Evolutionary conservation across 495 filamentous ascomycete genomes (phyloP), one percentile per base, ranked within the genome.

Genomic region (Terfezia claveryi): DNA sequence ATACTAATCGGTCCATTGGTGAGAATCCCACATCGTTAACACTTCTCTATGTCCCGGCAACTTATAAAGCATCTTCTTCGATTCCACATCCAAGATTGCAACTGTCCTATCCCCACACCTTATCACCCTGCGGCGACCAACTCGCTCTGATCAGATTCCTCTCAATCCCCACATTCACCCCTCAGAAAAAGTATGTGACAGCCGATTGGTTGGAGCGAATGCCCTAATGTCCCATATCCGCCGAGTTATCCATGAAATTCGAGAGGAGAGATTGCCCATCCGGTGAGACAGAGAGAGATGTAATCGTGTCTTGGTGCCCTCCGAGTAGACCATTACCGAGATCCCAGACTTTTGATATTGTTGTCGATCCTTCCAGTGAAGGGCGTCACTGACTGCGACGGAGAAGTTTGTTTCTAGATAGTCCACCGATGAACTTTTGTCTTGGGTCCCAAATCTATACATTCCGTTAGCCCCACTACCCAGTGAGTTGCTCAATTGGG

Each of bases 351-450:
- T n/a, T 92, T 87, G 65, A 99, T 93, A 56, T 92, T 87, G 60
- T 95, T 94, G 66, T 96, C 91, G 55, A 99, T 95, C 10, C 87
- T 83, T 38, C 91, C 91, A 16, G 82, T 87, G 66, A 87, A 99
- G 8, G 16, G 87, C 85, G 68, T 94, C 88, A 5, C 87, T 81
- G 8, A 95, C 68, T 4, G 89, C 86, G 0, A 96, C 80, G 0
- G 92, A 91, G 52, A 93, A 91, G 52, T 92, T 83, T 0, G 88
- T 94, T 64, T 89, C 78, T 53, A 96, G 79, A 64, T 82, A 91
- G 58, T 92, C 84, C 41, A 85, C 74, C 1, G 85, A 87, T 49
- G 83, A n/a, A 76, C 66, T 95, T 99, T 56, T 88, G 84, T 55
- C 92, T 76, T 38, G 91, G 87, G 65, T 99, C 91, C 92, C 92